Base-by-base conservation (phyloP, 176 grass and related monocot genomes). In the Bothriochloa decipiens region DNA sequence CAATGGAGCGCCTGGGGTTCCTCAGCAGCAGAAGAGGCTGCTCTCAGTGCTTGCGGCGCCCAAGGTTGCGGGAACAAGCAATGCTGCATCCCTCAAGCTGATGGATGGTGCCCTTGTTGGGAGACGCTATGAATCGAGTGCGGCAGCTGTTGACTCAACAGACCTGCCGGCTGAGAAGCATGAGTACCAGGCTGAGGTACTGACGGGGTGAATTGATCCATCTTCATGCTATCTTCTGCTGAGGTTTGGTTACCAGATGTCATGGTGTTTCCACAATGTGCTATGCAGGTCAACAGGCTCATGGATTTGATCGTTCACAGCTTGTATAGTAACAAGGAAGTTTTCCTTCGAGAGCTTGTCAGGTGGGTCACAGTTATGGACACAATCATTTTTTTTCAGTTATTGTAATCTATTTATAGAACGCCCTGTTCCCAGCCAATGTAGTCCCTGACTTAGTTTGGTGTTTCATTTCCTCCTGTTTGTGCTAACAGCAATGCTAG, bases 281-380 rank as follows among this genome's bases (percentile, higher is more conserved):
- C 65, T 68, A 81, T 76, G 52, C 89, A 99, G 96, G 96, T 99
- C 57, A 99, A 92, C 91, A 92, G 96, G 64, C 90, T 99, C 20
- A 96, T 99, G 96, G 96, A 99, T 89, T 91, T 99, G 83, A 99
- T 99, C 25, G 96, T 99, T 42, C 91, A 99, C 84, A 99, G 96
- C 87, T 82, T 99, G 78, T 99, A 99, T 77, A 99, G 96, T 75
- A 99, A 99, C 81, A 99, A 99, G 83, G 96, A 99, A 84, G 93
- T 99, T 72, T 99, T 99, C 89, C 89, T 99, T 42, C 90, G 96
- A 57, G 96, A 99, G 35, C 23, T 99, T 60, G 87, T 99, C 73
- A 99, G 96, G 96, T 99, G 61, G 23, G 89, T 84, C 47, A 36
- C 11, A 61, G 15, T 28, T 7, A 10, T 46, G 1, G 16, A 32